Percentiles rank a stretch among this genome's conserved stretches.
These are phyloP conservation scores for Thymus mandschuricus DNA, from an alignment of 257 asterid species.

Conservation along the genomic window DNA sequence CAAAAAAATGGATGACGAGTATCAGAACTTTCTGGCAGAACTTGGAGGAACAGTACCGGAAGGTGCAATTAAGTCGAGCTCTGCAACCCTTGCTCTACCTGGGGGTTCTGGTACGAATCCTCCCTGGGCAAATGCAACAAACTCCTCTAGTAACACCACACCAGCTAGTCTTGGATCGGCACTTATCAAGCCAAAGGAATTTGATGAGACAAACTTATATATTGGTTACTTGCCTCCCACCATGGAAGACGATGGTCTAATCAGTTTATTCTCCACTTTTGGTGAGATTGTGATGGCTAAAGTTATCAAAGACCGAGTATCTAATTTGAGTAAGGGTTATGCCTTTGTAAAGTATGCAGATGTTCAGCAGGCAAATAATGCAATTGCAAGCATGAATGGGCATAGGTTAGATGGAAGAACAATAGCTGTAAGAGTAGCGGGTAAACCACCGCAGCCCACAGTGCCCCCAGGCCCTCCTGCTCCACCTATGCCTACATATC, in stretches of 20 bases:
- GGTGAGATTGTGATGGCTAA: conserved; percentile 98
- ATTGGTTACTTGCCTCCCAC: conserved; percentile 94
- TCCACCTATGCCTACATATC: conserved; percentile 63
- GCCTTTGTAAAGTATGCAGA: conserved; percentile 94
- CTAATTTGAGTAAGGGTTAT: conserved; percentile 87
- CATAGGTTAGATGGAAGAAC: conserved; percentile 92
- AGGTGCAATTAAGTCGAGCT: conserved; percentile 52
- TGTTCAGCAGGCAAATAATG: conserved; percentile 82
- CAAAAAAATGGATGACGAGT: conserved; percentile 98
- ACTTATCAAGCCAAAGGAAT: conserved; percentile 75
- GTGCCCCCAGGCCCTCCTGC: conserved; percentile 89
- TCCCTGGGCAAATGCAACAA: conserved; percentile 75
- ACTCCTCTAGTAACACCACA: conserved; percentile 42
- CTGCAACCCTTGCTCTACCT: conserved; percentile 70
- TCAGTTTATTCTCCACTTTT: conserved; percentile 73
- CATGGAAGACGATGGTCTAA: conserved; percentile 84
- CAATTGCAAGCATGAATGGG: conserved; percentile 91
- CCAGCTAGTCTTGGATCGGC: conserved; percentile 62
- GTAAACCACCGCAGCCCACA: conserved; percentile 90
- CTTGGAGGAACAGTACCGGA: conserved; percentile 91
- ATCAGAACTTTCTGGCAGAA: conserved; percentile 89
- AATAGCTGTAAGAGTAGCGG: conserved; percentile 94
- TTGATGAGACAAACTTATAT: conserved; percentile 85
- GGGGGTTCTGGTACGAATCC: conserved; percentile 71
- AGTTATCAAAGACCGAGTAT: conserved; percentile 82